Conservation (phyloP, 1,284 basidiomycete species). For the Trichosporon inkin region DNA sequence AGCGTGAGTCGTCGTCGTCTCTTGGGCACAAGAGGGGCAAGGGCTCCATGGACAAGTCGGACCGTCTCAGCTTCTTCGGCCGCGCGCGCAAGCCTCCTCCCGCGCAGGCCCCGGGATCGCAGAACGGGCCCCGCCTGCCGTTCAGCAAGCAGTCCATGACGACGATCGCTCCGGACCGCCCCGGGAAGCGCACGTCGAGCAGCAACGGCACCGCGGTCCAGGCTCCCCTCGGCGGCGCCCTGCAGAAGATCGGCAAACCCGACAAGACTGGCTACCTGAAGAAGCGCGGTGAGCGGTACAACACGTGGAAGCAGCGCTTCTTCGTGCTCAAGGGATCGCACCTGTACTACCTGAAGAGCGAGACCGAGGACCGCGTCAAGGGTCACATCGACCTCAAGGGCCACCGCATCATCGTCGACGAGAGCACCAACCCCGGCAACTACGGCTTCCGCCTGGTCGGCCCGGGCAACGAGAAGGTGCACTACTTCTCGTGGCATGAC, state of each 20-base stretch:
- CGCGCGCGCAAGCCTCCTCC: slow-evolving; percentile 74
- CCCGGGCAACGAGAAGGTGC: slow-evolving; percentile 68
- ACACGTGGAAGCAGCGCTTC: slow-evolving; percentile 87
- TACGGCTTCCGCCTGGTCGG: slow-evolving; percentile 96
- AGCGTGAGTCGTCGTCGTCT: slow-evolving; percentile 45
- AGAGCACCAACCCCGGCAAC: slow-evolving; percentile 82
- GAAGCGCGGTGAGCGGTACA: slow-evolving; percentile 92
- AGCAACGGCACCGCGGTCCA: not conserved
- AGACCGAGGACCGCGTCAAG: slow-evolving; percentile 83
- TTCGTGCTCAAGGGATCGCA: slow-evolving; percentile 91
- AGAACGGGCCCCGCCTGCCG: slow-evolving; percentile 27
- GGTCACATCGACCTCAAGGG: slow-evolving; percentile 89
- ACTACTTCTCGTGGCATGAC: slow-evolving; percentile 88
- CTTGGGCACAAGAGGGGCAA: slow-evolving; percentile 48
- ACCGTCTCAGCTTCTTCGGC: slow-evolving; percentile 63
- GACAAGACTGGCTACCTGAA: slow-evolving; percentile 91
- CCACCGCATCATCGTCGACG: slow-evolving; percentile 90
- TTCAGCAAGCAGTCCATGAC: slow-evolving; percentile 19
- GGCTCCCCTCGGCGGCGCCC: slow-evolving; percentile 51
- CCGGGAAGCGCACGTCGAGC: slow-evolving; percentile 39
- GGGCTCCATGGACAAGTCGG: slow-evolving; percentile 48
- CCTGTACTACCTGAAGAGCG: slow-evolving; percentile 77
- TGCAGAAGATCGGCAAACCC: slow-evolving; percentile 81
- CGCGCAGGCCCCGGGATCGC: slow-evolving; percentile 20
- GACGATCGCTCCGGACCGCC: slow-evolving; percentile 22